Evolutionary conservation across 2,329 filamentous ascomycete species (phyloP).

Genomic region (Chaetomium strumarium): DNA sequence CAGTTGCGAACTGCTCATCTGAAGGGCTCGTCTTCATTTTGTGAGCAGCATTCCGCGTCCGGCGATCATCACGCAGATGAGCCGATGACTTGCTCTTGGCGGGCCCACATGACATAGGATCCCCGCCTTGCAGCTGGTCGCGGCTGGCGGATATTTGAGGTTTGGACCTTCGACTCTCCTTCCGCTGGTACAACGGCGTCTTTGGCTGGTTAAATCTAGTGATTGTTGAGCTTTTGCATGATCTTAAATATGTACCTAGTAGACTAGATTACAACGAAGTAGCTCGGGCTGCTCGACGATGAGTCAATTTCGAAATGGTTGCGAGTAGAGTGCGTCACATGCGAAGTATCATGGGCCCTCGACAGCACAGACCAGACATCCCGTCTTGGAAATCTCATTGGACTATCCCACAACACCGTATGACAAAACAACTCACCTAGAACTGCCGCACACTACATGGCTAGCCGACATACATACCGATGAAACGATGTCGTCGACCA

Average conservation of each 20-base stretch:
- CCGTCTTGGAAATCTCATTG: neutral
- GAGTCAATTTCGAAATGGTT: neutral
- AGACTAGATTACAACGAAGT: neutral
- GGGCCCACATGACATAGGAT: neutral
- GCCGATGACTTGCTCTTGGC: neutral
- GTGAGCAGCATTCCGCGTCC: neutral
- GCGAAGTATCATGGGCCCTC: too few species aligned
- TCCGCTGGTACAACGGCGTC: too few species aligned
- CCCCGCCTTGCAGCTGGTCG: neutral
- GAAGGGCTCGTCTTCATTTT: neutral
- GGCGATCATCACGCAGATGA: neutral
- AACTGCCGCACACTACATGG: slow-evolving; percentile 6
- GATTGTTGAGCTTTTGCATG: too few species aligned
- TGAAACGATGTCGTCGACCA: slow-evolving; percentile 42
- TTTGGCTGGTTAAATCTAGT: too few species aligned
- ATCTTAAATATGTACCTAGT: too few species aligned
- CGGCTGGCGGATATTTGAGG: neutral
- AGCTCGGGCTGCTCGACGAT: too few species aligned
- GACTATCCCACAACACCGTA: neutral
- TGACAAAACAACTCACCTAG: neutral
- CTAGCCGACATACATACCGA: slow-evolving; percentile 5
- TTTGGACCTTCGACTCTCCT: too few species aligned
- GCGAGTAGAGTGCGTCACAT: neutral
- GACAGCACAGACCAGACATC: neutral
- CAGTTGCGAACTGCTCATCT: neutral